These are phyloP conservation scores for Nannochloris sp. DNA, from an alignment of 139 green algal species.

Conservation along the genomic window DNA sequence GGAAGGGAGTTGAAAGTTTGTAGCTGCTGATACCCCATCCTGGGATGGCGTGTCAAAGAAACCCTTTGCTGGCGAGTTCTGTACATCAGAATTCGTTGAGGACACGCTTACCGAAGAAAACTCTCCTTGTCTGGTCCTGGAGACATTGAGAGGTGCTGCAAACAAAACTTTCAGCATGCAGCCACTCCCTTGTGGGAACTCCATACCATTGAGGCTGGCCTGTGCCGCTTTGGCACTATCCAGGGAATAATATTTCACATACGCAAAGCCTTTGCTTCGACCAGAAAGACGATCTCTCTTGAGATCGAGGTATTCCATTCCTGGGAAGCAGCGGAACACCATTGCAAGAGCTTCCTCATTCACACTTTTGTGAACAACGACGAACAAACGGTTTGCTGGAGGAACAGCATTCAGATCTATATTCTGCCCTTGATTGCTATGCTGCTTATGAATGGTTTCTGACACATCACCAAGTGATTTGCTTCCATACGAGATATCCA, in stretches of 20 bases:
- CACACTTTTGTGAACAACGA: constrained; percentile 73
- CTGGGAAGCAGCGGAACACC: constrained; percentile 67
- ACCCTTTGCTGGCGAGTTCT: neutral
- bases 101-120: neutral
- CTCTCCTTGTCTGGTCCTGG: neutral
- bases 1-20: constrained; percentile 5
- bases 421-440: neutral
- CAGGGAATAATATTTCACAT: constrained; percentile 74
- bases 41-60: neutral
- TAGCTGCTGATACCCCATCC: neutral
- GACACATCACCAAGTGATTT: too few species aligned
- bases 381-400: constrained; percentile 56
- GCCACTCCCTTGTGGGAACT: constrained; percentile 67
- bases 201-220: constrained; percentile 67
- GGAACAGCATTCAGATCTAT: constrained; percentile 34
- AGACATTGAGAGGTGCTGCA: constrained; percentile 32
- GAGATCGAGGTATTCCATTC: constrained; percentile 84
- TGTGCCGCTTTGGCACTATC: constrained; percentile 58
- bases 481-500: too few species aligned
- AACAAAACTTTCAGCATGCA: constrained; percentile 72
- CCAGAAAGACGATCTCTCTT: constrained; percentile 66
- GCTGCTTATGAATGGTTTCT: too few species aligned
- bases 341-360: constrained; percentile 54
- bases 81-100: neutral
- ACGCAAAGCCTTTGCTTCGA: constrained; percentile 68